phyloP scores from a whole-genome alignment of 306 rosid species.

The Alnus glutinosa region DNA sequence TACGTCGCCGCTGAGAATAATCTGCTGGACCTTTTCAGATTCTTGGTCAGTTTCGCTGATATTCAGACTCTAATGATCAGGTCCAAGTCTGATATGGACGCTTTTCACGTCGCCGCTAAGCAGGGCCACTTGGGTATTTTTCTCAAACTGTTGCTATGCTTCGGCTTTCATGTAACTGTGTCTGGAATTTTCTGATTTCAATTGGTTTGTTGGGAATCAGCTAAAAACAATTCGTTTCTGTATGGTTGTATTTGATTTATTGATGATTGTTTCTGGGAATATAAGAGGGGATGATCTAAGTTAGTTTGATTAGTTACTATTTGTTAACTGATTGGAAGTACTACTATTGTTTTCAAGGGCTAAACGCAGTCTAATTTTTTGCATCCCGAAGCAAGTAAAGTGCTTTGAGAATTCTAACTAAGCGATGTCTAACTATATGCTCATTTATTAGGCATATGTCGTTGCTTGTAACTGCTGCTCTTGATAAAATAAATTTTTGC shows the following conservation, averaged over 20 bases:
- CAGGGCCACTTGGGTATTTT: constrained; percentile 71
- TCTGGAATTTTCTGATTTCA: background rate
- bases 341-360: background rate
- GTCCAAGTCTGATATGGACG: constrained; percentile 83
- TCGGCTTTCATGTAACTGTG: background rate
- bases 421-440: background rate
- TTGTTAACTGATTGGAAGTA: background rate
- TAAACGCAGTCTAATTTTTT: background rate
- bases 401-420: background rate
- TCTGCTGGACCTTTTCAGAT: constrained; percentile 54
- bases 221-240: background rate
- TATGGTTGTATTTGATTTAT: background rate
- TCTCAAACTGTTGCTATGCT: constrained; percentile 13
- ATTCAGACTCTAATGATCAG: constrained; percentile 64
- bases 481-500: background rate
- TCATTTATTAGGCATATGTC: background rate
- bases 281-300: background rate
- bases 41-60: constrained; percentile 57
- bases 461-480: background rate
- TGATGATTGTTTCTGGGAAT: background rate
- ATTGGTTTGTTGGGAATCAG: constrained; percentile 3
- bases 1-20: constrained; percentile 73
- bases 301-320: background rate
- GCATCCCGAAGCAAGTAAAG: background rate
- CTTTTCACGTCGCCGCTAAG: constrained; percentile 86